Evolutionary conservation across 257 asterid species (phyloP).

Genomic region (Haberlea rhodopensis): DNA sequence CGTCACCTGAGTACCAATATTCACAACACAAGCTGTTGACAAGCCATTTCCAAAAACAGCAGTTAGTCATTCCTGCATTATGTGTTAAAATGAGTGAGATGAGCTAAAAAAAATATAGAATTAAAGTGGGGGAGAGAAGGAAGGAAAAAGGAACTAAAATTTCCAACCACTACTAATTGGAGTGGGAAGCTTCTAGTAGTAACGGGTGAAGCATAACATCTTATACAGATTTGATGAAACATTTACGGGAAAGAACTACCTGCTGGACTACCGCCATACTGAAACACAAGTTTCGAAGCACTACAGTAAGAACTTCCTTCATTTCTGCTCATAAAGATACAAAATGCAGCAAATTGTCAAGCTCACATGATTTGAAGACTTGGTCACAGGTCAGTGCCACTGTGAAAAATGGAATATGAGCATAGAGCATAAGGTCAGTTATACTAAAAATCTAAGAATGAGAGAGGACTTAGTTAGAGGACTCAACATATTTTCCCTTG

Average conservation of each 20-base stretch:
- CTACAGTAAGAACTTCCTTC: constrained; percentile 75
- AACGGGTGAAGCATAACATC: constrained; percentile 6
- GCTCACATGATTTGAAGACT: constrained; percentile 18
- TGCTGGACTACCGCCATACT: constrained; percentile 90
- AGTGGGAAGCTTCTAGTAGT: constrained; percentile 11
- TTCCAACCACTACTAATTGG: constrained; percentile 7
- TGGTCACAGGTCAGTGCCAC: constrained; percentile 23
- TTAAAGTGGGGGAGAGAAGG: constrained; percentile 14
- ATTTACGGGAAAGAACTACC: constrained; percentile 42
- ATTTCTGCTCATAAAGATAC: constrained; percentile 63
- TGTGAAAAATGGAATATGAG: constrained; percentile 5
- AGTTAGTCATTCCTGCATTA: constrained; percentile 91
- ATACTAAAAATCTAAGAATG: background rate
- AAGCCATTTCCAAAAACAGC: constrained; percentile 96
- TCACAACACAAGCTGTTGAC: constrained; percentile 88
- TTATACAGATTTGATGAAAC: constrained; percentile 16
- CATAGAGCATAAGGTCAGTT: constrained; percentile 8
- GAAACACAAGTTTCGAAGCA: constrained; percentile 78
- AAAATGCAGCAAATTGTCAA: constrained; percentile 27
- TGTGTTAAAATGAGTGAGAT: constrained; percentile 4
- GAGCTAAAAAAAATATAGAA: background rate
- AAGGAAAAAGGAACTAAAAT: background rate
- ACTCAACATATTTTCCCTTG: background rate
- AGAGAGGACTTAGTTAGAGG: background rate
- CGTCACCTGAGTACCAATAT: constrained; percentile 95